Percentiles rank a stretch among this genome's conserved stretches.
These are phyloP conservation scores for Umbelopsis ramanniana DNA, from an alignment of 192 early-diverging fungal species.

Conservation along the genomic window DNA sequence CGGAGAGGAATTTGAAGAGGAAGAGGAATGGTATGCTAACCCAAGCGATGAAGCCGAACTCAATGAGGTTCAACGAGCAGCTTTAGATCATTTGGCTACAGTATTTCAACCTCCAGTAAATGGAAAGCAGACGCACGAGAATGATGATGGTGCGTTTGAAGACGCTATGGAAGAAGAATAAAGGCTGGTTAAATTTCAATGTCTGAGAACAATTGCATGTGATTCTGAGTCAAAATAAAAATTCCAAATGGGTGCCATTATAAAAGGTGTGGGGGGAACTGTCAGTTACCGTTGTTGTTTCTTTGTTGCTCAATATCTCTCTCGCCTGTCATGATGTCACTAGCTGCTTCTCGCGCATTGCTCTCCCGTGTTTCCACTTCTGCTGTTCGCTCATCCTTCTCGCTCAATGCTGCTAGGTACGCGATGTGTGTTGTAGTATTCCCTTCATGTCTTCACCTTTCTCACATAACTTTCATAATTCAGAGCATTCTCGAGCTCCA, in stretches of 20 bases:
- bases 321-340: constrained; percentile 12
- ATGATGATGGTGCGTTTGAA: constrained; percentile 23
- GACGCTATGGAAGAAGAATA: constrained; percentile 25
- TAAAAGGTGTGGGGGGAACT: background rate
- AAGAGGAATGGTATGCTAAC: constrained; percentile 36
- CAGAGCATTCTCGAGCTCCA: constrained; percentile 56
- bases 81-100: constrained; percentile 39
- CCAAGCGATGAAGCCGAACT: constrained; percentile 44
- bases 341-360: constrained; percentile 16
- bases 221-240: constrained; percentile 18
- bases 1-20: constrained; percentile 45
- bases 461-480: background rate
- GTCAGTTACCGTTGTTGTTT: background rate
- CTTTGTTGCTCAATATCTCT: background rate
- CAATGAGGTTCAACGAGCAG: constrained; percentile 44
- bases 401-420: constrained; percentile 8
- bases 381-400: constrained; percentile 1
- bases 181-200: background rate
- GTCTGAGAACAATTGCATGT: background rate
- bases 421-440: background rate
- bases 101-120: constrained; percentile 27
- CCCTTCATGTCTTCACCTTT: background rate
- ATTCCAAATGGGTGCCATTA: background rate
- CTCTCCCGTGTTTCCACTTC: constrained; percentile 8
- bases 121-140: background rate